Evolutionary conservation across 2,329 filamentous ascomycete genomes (phyloP), one percentile per base, ranked within the genome.

Genomic region (Zelopaecilomyces penicillatus): DNA sequence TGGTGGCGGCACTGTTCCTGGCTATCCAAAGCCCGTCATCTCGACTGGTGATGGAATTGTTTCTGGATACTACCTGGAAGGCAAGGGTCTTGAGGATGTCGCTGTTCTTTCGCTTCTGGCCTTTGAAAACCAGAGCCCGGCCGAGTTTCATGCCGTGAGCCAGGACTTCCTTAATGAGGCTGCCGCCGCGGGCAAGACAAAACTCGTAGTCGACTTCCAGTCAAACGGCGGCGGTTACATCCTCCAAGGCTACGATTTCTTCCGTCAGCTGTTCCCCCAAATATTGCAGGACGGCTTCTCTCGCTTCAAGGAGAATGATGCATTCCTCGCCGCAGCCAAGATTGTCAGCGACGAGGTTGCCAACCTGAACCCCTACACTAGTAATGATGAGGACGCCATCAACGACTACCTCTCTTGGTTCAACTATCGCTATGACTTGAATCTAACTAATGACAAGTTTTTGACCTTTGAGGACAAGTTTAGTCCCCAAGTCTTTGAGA

Each of bases 201-300:
- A 77, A 57, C 69, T 83, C 0, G 71, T 83, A 8, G 64, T 83
- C 30, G 52, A 54, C 38, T 43, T 53, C 30, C 52, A 54, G 36
- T 45, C 30, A 39, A 83, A 83, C 51, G 73, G 70, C 2, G 80
- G 80, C 36, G 79, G 80, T 27, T 70, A 68, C 10, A 74, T 82
- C 37, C 57, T 79, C 6, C 69, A 75, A n/a, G 79, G 75, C 11
- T 80, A 78, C 51, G 78, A 82, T 54, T 66, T 83, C 28, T 82
- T 82, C 63, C 74, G 75, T 43, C 63, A 74, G 57, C 64, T 80
- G 0, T 75, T 76, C 46, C 57, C 57, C 3, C n/a, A 42, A 4
- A 68, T 75, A 41, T 29, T 39, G 33, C 39, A 48, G 26, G 50
- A 50, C 65, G 73, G 50, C 51, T 67, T 51, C 54, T 64, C 63